Conservation (phyloP, 345 rosid genomes). For the Euphorbia pulcherrima region DNA sequence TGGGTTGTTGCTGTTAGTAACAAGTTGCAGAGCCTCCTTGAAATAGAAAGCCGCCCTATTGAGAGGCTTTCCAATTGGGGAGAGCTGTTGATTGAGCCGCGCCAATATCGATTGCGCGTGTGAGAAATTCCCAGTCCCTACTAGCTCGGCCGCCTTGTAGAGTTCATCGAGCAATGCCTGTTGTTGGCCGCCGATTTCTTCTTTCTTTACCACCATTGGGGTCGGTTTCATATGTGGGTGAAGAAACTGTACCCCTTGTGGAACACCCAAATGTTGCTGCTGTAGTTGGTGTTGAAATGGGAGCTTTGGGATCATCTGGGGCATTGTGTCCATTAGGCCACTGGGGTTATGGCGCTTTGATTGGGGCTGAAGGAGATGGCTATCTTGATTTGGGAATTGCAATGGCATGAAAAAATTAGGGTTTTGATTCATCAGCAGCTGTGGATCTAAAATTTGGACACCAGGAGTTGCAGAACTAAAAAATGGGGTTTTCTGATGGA, state of each 20-base stretch:
- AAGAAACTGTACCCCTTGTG: constrained; percentile 38
- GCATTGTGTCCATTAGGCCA: constrained; percentile 26
- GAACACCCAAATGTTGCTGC: constrained; percentile 27
- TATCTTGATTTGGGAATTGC: constrained; percentile 27
- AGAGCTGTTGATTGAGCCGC: constrained; percentile 99
- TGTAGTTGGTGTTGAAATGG: constrained; percentile 31
- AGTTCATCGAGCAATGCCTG: constrained; percentile 42
- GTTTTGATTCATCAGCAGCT: constrained; percentile 31
- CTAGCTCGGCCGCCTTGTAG: constrained; percentile 50
- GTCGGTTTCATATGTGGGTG: constrained; percentile 33
- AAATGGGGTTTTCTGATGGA: constrained; percentile 23
- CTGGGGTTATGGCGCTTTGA: constrained; percentile 42
- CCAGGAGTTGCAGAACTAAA: constrained; percentile 24
- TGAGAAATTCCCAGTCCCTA: constrained; percentile 50
- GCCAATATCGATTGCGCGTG: constrained; percentile 99
- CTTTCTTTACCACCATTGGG: constrained; percentile 30
- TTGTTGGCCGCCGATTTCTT: constrained; percentile 19
- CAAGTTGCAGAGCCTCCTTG: constrained; percentile 57
- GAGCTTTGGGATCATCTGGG: constrained; percentile 26
- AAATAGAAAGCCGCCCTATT: constrained; percentile 56
- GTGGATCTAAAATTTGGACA: constrained; percentile 28
- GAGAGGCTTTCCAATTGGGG: constrained; percentile 48
- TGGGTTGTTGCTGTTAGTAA: constrained; percentile 35
- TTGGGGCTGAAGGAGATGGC: constrained; percentile 35
- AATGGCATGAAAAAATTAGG: constrained; percentile 36